Base-by-base conservation (phyloP, 345 rosid genomes). In the Eucalyptus cloeziana region DNA sequence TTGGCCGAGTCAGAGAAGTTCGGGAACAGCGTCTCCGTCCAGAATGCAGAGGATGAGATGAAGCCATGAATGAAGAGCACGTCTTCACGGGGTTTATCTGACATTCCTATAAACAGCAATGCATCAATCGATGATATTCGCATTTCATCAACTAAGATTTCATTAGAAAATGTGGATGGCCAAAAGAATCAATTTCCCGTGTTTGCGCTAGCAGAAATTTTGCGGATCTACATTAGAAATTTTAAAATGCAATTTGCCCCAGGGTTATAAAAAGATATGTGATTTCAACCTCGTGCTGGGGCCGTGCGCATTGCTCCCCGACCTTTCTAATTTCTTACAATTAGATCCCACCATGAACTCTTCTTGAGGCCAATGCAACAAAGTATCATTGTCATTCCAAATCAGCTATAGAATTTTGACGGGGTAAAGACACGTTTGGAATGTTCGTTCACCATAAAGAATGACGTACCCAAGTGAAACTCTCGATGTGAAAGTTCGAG, bases 31-130 rank as follows among this genome's bases (percentile, higher is more conserved):
- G 99, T 97, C 88, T 98, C 99, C 4, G 99, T 97, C 99, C 99
- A 98, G 90, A 98, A 96, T 87, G 96, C 94, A 3, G 99, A 97
- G 14, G 99, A 98, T 40, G 99, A 98, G 89, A 98, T 95, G 96
- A 98, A 98, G n/a, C 99, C 99, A 89, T 98, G 99, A 86, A 98
- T 95, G 95, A 98, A 97, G 43, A 98, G 86, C 30, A 98, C 99
- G 52, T 95, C 97, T 87, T 96, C 99, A 76, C 91, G 91, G 86
- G 94, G 96, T 89, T 93, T 91, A 60, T 87, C 96, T 93, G 94
- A 76, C 85, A 40, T 21, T 22, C 47, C 85, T 40, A 11, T 76
- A 10, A 37, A 76, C 43, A 21, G 30, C 85, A 76, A 40, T 22
- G 47, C 85, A 40, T 76, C 85, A 76, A 37, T 69, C 22, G 81